A percentile compares a stretch with the other conserved stretches of the same genome.
Evolutionary conservation across 2,329 filamentous ascomycete genomes (phyloP).

Genomic region (Penicillium palitans): DNA sequence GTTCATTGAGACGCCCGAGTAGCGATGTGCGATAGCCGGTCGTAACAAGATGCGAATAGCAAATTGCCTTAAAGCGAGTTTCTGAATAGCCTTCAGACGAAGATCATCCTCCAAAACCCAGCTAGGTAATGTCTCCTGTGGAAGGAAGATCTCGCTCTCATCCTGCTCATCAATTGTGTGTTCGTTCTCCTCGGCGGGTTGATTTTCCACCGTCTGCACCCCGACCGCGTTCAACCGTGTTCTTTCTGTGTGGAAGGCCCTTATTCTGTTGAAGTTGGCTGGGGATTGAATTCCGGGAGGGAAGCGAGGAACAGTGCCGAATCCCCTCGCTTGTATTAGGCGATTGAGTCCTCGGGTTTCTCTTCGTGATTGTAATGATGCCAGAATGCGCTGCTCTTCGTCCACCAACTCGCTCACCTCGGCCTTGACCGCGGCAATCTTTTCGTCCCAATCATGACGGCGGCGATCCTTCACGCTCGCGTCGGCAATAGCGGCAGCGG

Average conservation of each 20-base stretch:
- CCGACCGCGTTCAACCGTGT: conserved; percentile 6
- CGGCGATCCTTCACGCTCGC: conserved; percentile 42
- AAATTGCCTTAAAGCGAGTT: conserved; percentile 42
- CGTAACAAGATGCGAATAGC: conserved; percentile 42
- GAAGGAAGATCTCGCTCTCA: conserved; percentile 21
- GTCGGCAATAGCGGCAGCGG: conserved; percentile 44
- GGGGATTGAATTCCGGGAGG: conserved; percentile 12
- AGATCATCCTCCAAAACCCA: conserved; percentile 34
- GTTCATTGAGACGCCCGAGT: conserved; percentile 36
- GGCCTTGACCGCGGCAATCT: conserved; percentile 45
- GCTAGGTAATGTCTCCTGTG: conserved; percentile 23
- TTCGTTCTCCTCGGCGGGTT: conserved; percentile 11
- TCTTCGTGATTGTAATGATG: conserved; percentile 31
- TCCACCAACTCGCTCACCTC: conserved; percentile 43
- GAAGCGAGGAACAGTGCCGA: conserved; percentile 25
- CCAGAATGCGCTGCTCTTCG: conserved; percentile 40
- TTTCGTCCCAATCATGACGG: conserved; percentile 43
- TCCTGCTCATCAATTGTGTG: conserved; percentile 18
- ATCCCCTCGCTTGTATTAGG: conserved; percentile 26
- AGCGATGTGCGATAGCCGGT: conserved; percentile 42
- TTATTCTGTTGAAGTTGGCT: conserved; percentile 13
- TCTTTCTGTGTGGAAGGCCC: conserved; percentile 23
- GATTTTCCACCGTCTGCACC: conserved; percentile 12
- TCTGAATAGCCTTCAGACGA: conserved; percentile 41
- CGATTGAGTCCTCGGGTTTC: conserved; percentile 21